Conservation (phyloP, 2,329 filamentous ascomycete species). For the Emmonsiellopsis sp. region DNA sequence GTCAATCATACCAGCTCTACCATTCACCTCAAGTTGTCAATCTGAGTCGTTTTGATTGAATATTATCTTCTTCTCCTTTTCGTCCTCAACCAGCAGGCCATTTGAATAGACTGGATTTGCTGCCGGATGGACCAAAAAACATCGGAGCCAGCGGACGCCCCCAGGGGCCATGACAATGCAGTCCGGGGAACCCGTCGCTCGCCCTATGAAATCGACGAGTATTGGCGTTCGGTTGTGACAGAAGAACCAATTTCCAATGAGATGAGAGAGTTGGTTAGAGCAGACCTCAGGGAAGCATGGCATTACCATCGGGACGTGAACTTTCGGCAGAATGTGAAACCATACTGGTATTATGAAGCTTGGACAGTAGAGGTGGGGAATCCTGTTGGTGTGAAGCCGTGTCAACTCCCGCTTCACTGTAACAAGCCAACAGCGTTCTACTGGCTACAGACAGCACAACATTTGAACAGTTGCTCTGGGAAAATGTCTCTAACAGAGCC, state of each 20-base stretch:
- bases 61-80: no score
- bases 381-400: background rate
- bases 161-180: background rate
- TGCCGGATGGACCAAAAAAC: background rate
- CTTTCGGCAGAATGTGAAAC: background rate
- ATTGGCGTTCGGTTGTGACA: background rate
- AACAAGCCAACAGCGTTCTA: background rate
- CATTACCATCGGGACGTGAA: background rate
- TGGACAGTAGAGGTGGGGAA: background rate
- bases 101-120: slow-evolving; percentile 1
- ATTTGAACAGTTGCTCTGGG: background rate
- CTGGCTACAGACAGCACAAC: background rate
- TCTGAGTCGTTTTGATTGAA: no score
- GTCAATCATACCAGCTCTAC: no score
- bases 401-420: background rate
- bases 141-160: background rate
- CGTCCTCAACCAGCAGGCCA: no score
- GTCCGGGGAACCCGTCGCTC: background rate
- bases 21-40: no score
- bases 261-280: background rate
- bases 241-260: background rate
- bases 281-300: background rate
- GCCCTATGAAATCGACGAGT: slow-evolving; percentile 41
- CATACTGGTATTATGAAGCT: background rate
- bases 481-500: background rate